Conservation (phyloP, 495 filamentous ascomycete species). For the Penicillium egyptiacum region DNA sequence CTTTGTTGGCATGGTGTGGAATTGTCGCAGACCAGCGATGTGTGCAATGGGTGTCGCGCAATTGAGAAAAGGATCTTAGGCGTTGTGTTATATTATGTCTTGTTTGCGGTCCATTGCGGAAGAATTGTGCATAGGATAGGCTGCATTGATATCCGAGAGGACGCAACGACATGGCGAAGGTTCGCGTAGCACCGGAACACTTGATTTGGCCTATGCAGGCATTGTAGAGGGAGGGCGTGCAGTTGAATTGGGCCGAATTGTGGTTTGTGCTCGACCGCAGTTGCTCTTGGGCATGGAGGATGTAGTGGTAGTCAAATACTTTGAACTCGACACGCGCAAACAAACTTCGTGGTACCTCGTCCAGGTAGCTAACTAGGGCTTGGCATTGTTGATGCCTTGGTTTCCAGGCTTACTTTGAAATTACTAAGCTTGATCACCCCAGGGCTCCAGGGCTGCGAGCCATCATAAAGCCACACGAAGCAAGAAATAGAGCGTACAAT, state of each 20-base stretch:
- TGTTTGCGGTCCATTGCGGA: not conserved
- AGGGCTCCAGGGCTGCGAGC: too few relatives aligned
- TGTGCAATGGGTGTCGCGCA: not conserved
- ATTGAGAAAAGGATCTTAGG: not conserved
- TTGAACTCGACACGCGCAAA: not conserved
- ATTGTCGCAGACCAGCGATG: not conserved
- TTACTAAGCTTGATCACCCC: not conserved
- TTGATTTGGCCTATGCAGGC: slow-evolving; percentile 5
- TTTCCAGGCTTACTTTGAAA: not conserved
- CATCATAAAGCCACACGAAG: too few relatives aligned
- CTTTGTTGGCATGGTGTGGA: not conserved
- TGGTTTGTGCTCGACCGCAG: not conserved
- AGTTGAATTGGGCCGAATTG: not conserved
- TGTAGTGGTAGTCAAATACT: not conserved
- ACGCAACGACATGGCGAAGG: slow-evolving; percentile 7
- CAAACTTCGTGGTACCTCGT: not conserved
- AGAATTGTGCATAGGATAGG: not conserved
- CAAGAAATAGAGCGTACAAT: too few relatives aligned
- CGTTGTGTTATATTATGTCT: not conserved
- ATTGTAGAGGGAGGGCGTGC: not conserved
- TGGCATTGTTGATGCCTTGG: not conserved
- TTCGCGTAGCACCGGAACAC: not conserved
- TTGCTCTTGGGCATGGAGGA: not conserved
- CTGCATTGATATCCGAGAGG: slow-evolving; percentile 7
- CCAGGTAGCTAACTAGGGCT: not conserved